These are phyloP conservation scores for Lecanicillium sp. DNA, from an alignment of 2,329 filamentous ascomycete species.

Conservation along the genomic window DNA sequence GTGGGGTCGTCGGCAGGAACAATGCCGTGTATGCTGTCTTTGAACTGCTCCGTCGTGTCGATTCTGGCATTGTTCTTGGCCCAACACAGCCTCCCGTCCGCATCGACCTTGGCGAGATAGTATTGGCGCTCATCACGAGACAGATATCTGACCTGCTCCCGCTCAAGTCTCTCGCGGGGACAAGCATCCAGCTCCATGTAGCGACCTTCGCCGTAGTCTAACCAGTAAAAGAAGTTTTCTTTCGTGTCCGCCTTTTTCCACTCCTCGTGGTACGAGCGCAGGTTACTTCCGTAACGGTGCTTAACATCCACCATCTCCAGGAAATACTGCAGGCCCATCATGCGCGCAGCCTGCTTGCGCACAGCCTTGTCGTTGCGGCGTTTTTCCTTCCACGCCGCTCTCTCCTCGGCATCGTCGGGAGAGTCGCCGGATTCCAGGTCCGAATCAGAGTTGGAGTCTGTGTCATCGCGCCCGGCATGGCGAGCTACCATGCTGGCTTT, in stretches of 20 bases:
- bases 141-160: constrained; percentile 76
- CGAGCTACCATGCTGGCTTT: constrained; percentile 63
- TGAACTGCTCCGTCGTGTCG: constrained; percentile 67
- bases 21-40: constrained; percentile 71
- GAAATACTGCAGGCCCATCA: constrained; percentile 83
- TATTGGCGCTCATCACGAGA: constrained; percentile 72
- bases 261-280: constrained; percentile 72
- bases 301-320: constrained; percentile 78
- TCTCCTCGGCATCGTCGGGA: constrained; percentile 27
- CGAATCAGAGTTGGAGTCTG: constrained; percentile 32
- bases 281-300: constrained; percentile 79
- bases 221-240: constrained; percentile 92
- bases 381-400: constrained; percentile 27
- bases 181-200: constrained; percentile 63
- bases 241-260: constrained; percentile 73
- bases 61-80: constrained; percentile 74
- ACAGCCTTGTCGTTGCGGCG: constrained; percentile 44
- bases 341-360: constrained; percentile 60
- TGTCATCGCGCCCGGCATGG: constrained; percentile 62
- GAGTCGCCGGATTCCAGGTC: constrained; percentile 21
- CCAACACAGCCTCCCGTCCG: constrained; percentile 73
- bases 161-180: constrained; percentile 65
- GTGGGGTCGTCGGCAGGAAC: constrained; percentile 54
- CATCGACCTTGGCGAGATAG: constrained; percentile 72
- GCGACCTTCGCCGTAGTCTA: constrained; percentile 73